Evolutionary conservation across 257 asterid genomes (phyloP), one percentile per base, ranked within the genome.

Genomic region (Paulownia fortunei): DNA sequence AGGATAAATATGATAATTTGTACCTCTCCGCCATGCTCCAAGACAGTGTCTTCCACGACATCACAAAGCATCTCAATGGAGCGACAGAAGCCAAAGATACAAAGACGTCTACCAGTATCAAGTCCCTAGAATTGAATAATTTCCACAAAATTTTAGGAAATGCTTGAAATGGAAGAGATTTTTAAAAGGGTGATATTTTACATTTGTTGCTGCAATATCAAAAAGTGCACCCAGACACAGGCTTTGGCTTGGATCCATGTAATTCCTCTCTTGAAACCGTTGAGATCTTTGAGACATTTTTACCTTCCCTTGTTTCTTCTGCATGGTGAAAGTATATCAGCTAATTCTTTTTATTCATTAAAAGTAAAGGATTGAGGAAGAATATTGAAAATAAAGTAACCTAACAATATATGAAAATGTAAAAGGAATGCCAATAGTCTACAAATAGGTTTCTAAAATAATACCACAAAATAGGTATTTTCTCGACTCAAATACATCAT

Each of bases 21-120:
- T 92, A 93, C 99, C 99, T 96, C 99, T 58, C 99, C 99, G 26
- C 99, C 99, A 55, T 93, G 94, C 88, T 96, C 99, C 84, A 93
- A 76, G 81, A 96, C 99, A 16, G 97, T 92, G 82, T 93, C 99
- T 85, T 96, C 98, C 76, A 96, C 97, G 39, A 93, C 98, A 60
- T 96, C 99, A 75, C 97, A 93, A 67, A 96, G 97, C 99, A 96
- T 96, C 92, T 96, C 99, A 74, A 92, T 63, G 19, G 99, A 96
- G 72, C 99, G 96, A 73, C 99, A 96, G 83, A 93, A 96, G 76
- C 99, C 99, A 84, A 89, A 86, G 71, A 93, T 92, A 81, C 99
- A 90, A 46, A 96, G 97, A 52, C 96, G 93, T 79, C 99, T 90
- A 27, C 98, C 92, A 72, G 62, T 86, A 77, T 96, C 94, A 69